Evolutionary conservation across 2,329 filamentous ascomycete species (phyloP), one percentile per base, ranked within the genome.

Genomic region (Arthrinium puccinioides): DNA sequence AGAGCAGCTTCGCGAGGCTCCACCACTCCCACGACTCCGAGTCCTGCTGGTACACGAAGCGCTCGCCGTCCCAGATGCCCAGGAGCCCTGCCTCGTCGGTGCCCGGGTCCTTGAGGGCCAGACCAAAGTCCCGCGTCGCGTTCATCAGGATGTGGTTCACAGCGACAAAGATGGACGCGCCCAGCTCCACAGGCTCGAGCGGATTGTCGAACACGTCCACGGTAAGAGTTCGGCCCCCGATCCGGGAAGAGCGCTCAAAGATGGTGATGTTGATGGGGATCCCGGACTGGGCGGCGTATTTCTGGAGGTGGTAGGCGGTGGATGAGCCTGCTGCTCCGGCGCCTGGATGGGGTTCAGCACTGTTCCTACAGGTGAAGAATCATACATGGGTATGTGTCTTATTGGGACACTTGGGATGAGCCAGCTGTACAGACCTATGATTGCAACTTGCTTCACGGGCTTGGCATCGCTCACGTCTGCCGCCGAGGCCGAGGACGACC

Each of bases 321-420:
- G 89, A 94, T 5, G 92, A 79, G 21, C 92, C 92, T 21, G 79
- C 90, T 29, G 92, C 82, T 32, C 92, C 92, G 48, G 90, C 90
- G 44, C 92, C 90, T 94, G 44, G 3, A 27, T 32, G 4, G n/a
- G n/a, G n/a, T n/a, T n/a, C n/a, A n/a, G n/a, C n/a, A n/a, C n/a
- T n/a, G n/a, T n/a, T n/a, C n/a, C n/a, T n/a, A n/a, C n/a, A n/a
- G n/a, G n/a, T n/a, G n/a, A n/a, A n/a, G n/a, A n/a, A n/a, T n/a
- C n/a, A n/a, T n/a, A n/a, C n/a, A n/a, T n/a, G n/a, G n/a, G n/a
- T n/a, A n/a, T n/a, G n/a, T n/a, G n/a, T n/a, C n/a, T n/a, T n/a
- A n/a, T n/a, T n/a, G n/a, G n/a, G n/a, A n/a, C n/a, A n/a, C n/a
- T n/a, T n/a, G n/a, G n/a, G n/a, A 25, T 25, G 15, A 29, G 5